phyloP scores from a whole-genome alignment of 2,329 filamentous ascomycete genomes.

The Aspergillus fijiensis region DNA sequence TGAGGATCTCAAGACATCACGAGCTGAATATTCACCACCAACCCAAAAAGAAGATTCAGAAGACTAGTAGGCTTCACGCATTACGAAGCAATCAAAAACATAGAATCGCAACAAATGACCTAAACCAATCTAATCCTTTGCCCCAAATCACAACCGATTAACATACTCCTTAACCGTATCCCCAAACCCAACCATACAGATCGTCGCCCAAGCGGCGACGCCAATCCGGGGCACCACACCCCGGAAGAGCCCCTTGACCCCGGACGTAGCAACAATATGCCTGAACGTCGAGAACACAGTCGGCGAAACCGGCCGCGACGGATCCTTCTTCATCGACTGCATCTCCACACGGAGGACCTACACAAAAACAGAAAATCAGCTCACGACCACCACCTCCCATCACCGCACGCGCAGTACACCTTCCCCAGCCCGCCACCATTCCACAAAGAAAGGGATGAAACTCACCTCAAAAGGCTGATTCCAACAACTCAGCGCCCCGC shows the following conservation, averaged over 20 bases:
- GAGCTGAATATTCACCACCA: no score
- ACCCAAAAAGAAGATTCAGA: no score
- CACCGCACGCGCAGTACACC: no score
- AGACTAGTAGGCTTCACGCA: no score
- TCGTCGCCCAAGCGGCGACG: conserved; percentile 18
- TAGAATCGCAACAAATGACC: fast-evolving
- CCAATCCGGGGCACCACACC: conserved; percentile 20
- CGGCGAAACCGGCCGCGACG: conserved; percentile 6
- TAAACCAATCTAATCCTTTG: no score
- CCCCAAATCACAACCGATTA: not conserved
- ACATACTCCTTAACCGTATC: conserved; percentile 8
- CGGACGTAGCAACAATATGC: conserved; percentile 12
- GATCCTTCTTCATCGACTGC: conserved; percentile 17
- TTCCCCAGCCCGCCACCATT: no score
- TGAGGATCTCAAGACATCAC: no score
- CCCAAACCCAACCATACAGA: conserved; percentile 22
- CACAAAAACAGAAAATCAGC: not conserved
- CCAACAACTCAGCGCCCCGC: conserved; percentile 19
- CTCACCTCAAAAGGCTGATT: conserved; percentile 24
- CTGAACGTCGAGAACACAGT: conserved; percentile 9
- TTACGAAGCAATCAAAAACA: no score
- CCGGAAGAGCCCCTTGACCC: conserved; percentile 17
- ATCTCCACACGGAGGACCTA: conserved; percentile 15
- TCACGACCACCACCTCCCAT: no score
- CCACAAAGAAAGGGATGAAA: no score